Evolutionary conservation across 2,329 filamentous ascomycete species (phyloP).

Genomic region (Aquanectria penicillioides): DNA sequence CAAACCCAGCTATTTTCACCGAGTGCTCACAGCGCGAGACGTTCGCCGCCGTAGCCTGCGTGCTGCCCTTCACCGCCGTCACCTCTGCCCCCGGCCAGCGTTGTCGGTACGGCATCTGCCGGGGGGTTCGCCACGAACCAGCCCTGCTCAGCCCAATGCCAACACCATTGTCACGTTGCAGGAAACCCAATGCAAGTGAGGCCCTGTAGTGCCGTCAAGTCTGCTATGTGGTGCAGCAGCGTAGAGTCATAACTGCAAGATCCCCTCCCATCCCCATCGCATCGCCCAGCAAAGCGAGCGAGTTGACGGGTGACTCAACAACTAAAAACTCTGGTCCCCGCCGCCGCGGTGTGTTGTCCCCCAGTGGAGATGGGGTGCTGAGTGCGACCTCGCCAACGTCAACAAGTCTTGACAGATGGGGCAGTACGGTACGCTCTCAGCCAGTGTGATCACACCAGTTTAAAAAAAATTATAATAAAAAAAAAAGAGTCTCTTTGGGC

Average conservation of each 20-base stretch:
- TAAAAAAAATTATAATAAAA: background rate
- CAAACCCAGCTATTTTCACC: slow-evolving; percentile 10
- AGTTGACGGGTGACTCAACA: slow-evolving; percentile 20
- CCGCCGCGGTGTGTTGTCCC: slow-evolving; percentile 1
- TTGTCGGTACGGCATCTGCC: slow-evolving; percentile 2
- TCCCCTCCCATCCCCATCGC: background rate
- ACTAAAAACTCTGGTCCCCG: slow-evolving; percentile 8
- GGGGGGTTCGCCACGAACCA: background rate
- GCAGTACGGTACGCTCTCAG: background rate
- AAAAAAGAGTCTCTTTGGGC: background rate
- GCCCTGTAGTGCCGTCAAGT: too few species aligned
- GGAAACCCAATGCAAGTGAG: background rate
- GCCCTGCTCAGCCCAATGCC: slow-evolving; percentile 3
- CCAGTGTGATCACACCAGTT: too few species aligned
- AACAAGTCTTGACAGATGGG: background rate
- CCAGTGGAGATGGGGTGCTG: background rate
- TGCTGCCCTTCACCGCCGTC: slow-evolving; percentile 5
- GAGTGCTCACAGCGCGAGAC: too few species aligned
- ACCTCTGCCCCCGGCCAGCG: background rate
- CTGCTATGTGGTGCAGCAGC: slow-evolving; percentile 1
- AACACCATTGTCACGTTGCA: slow-evolving; percentile 4
- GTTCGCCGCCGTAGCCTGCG: background rate
- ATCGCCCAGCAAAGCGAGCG: background rate
- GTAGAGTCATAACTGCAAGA: slow-evolving; percentile 13
- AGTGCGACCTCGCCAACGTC: slow-evolving; percentile 1